phyloP scores from a whole-genome alignment of 805 yeast species.

The Zygosaccharomyces pseudorouxii region DNA sequence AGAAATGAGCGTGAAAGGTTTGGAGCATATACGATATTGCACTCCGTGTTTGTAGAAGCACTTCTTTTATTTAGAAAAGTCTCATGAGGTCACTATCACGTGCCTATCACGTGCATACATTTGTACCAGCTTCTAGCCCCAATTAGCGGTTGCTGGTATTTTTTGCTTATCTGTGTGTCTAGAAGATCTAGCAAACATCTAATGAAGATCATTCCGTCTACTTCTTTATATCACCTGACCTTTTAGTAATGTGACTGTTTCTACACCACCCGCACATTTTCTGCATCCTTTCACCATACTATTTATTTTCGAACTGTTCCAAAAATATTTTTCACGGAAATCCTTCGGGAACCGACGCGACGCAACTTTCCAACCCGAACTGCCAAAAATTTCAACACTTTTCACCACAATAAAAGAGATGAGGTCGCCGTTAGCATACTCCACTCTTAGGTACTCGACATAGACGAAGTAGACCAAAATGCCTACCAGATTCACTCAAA shows the following conservation, averaged over 20 bases:
- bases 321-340: not conserved
- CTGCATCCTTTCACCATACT: not conserved
- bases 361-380: not conserved
- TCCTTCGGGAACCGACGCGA: not conserved
- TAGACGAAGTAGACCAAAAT: constrained; percentile 42
- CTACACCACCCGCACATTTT: not conserved
- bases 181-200: too few relatives aligned
- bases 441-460: not conserved
- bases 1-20: too few relatives aligned
- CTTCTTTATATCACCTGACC: not conserved
- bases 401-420: constrained; percentile 2
- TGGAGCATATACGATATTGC: too few relatives aligned
- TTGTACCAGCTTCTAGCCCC: too few relatives aligned
- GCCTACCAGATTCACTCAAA: constrained; percentile 99
- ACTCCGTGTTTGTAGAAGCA: too few relatives aligned
- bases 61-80: too few relatives aligned
- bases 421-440: not conserved
- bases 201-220: too few relatives aligned
- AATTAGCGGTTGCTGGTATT: too few relatives aligned
- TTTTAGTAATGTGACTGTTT: not conserved
- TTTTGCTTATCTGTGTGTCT: too few relatives aligned
- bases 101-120: not conserved
- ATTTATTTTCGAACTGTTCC: not conserved
- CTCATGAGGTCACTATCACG: too few relatives aligned
- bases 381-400: constrained; percentile 1